Evolutionary conservation across 371 early-diverging fungal species (phyloP).

Genomic region (Mortierella sp.): DNA sequence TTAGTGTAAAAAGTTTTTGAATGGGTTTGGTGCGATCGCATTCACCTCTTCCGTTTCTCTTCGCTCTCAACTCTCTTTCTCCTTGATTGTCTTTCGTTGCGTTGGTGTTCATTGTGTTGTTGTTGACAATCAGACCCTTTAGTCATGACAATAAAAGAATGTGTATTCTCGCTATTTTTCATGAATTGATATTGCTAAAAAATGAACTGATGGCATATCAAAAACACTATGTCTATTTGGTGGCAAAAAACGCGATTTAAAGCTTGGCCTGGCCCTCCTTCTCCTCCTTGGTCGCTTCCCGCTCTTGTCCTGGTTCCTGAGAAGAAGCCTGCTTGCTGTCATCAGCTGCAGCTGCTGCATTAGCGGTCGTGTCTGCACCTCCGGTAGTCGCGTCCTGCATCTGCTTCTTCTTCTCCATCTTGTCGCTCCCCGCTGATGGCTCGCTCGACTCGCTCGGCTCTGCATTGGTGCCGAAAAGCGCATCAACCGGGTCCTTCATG

Average conservation of each 20-base stretch:
- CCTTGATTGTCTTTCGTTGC: too few relatives aligned
- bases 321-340: too few relatives aligned
- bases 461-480: neutral
- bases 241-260: neutral
- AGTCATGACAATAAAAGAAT: too few relatives aligned
- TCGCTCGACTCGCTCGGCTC: neutral
- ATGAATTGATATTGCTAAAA: too few relatives aligned
- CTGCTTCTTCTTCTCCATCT: neutral
- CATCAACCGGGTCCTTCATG: constrained; percentile 2
- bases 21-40: neutral
- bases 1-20: neutral
- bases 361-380: neutral
- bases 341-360: neutral
- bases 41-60: neutral
- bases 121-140: too few relatives aligned
- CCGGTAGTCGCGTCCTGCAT: neutral
- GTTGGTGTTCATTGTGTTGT: too few relatives aligned
- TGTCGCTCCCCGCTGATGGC: neutral
- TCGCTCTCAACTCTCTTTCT: neutral
- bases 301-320: neutral
- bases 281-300: neutral
- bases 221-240: neutral
- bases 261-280: neutral
- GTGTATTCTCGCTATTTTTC: too few relatives aligned
- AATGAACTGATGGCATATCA: neutral